These are phyloP conservation scores for Trichothecium sympodiale DNA, from an alignment of 2,329 filamentous ascomycete species.

Conservation along the genomic window DNA sequence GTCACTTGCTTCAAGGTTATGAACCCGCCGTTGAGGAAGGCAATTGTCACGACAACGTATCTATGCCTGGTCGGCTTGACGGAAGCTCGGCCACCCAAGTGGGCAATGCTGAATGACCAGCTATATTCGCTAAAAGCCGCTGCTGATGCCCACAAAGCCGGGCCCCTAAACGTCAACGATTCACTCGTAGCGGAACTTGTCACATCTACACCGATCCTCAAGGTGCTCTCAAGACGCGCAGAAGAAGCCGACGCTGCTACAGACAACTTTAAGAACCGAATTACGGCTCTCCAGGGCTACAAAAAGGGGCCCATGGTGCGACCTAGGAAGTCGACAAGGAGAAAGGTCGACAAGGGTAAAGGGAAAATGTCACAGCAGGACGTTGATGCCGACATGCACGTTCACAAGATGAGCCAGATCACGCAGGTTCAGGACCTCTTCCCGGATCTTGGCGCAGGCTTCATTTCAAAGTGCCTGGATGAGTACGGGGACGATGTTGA, in stretches of 20 bases:
- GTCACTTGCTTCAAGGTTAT: conserved; percentile 53
- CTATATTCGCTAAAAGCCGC: conserved; percentile 69
- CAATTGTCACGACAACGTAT: conserved; percentile 63
- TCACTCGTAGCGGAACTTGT: conserved; percentile 75
- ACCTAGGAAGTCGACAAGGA: conserved; percentile 37
- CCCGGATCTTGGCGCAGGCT: conserved; percentile 73
- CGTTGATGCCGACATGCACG: conserved; percentile 44
- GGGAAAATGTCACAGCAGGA: conserved; percentile 27
- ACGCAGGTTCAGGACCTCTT: conserved; percentile 91
- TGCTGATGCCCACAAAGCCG: conserved; percentile 51
- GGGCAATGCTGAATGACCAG: conserved; percentile 69
- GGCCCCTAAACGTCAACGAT: conserved; percentile 45
- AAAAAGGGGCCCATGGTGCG: conserved; percentile 42
- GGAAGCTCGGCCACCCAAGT: conserved; percentile 54
- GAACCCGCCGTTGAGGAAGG: conserved; percentile 51
- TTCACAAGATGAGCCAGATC: conserved; percentile 75
- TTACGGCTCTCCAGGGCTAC: conserved; percentile 49
- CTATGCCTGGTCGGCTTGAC: conserved; percentile 63
- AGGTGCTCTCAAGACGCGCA: conserved; percentile 45
- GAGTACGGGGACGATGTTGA: conserved; percentile 71
- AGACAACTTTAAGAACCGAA: conserved; percentile 46
- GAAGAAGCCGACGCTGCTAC: conserved; percentile 37
- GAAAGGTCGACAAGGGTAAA: conserved; percentile 59
- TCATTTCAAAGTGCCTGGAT: conserved; percentile 68
- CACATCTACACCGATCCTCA: conserved; percentile 66